These are phyloP conservation scores for Eutypa lata DNA, from an alignment of 2,329 filamentous ascomycete species.

Conservation along the genomic window DNA sequence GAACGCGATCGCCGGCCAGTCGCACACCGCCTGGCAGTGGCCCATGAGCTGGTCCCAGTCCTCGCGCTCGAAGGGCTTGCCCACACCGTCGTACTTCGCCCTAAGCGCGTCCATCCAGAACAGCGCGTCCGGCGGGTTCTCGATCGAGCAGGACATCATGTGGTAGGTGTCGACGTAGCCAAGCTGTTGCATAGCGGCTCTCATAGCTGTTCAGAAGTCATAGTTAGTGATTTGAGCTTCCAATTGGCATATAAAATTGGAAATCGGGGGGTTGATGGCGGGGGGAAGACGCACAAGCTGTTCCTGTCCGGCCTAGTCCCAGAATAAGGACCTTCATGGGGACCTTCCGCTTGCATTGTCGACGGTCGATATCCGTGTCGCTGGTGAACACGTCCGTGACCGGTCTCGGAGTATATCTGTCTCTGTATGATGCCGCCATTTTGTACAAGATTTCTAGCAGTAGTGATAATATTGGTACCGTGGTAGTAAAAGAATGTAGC, in stretches of 20 bases:
- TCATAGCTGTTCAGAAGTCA: constrained; percentile 45
- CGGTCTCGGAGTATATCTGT: constrained; percentile 37
- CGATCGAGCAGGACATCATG: constrained; percentile 68
- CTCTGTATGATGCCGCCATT: constrained; percentile 21
- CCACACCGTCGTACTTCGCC: constrained; percentile 55
- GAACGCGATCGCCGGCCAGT: constrained; percentile 67
- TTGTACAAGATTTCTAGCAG: background rate
- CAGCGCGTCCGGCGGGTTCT: constrained; percentile 64
- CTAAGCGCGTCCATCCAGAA: constrained; percentile 69
- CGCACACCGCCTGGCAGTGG: constrained; percentile 64
- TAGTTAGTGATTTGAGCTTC: background rate
- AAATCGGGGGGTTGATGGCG: background rate
- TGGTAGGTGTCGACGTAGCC: constrained; percentile 70
- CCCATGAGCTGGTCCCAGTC: constrained; percentile 69
- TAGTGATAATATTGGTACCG: background rate
- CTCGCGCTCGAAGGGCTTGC: constrained; percentile 57
- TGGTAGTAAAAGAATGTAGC: background rate
- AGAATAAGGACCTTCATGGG: constrained; percentile 72
- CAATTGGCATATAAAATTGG: background rate
- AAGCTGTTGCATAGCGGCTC: constrained; percentile 62
- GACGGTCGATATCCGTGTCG: constrained; percentile 66
- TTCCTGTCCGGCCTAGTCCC: constrained; percentile 68
- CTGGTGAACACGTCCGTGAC: constrained; percentile 59
- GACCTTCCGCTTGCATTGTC: constrained; percentile 61
- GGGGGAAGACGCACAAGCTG: constrained; percentile 53